A percentile compares a stretch with the other conserved stretches of the same genome.
phyloP scores from a whole-genome alignment of 352 stramenopile genomes.

The Phytophthora melonis region DNA sequence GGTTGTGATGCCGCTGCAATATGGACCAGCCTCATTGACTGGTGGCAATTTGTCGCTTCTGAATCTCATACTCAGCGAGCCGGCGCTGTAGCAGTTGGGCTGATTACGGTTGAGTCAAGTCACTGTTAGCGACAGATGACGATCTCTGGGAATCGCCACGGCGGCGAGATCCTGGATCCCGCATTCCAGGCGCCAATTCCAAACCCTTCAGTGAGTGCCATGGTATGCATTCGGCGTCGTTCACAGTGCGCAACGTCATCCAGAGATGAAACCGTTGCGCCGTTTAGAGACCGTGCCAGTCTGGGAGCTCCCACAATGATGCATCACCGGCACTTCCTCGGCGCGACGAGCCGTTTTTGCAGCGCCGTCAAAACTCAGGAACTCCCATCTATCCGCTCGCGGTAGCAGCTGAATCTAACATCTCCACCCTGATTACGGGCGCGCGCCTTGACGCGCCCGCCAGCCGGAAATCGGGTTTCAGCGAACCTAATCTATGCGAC shows the following conservation, averaged over 20 bases:
- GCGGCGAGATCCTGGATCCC: neutral
- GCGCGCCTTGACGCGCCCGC: neutral
- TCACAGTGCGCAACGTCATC: slow-evolving; percentile 1
- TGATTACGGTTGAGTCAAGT: slow-evolving; percentile 4
- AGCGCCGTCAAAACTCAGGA: slow-evolving; percentile 11
- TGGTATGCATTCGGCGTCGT: slow-evolving; percentile 10
- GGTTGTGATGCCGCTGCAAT: slow-evolving; percentile 9
- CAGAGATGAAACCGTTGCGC: neutral
- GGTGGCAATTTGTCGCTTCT: neutral
- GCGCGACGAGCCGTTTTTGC: neutral
- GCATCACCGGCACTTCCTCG: neutral
- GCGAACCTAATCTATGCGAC: neutral
- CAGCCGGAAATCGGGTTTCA: neutral
- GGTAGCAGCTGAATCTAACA: neutral
- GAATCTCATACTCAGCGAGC: too few relatives aligned
- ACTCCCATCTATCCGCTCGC: too few relatives aligned
- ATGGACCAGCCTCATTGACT: neutral
- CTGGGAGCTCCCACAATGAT: slow-evolving; percentile 2
- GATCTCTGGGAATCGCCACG: slow-evolving; percentile 1
- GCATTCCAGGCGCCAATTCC: neutral
- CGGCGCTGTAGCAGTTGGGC: neutral
- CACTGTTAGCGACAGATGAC: slow-evolving; percentile 1
- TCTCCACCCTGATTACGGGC: slow-evolving; percentile 5
- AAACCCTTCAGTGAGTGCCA: neutral
- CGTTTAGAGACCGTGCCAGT: neutral